Evolutionary conservation across 306 rosid genomes (phyloP).

Genomic region (Astragalus glycyphyllos): DNA sequence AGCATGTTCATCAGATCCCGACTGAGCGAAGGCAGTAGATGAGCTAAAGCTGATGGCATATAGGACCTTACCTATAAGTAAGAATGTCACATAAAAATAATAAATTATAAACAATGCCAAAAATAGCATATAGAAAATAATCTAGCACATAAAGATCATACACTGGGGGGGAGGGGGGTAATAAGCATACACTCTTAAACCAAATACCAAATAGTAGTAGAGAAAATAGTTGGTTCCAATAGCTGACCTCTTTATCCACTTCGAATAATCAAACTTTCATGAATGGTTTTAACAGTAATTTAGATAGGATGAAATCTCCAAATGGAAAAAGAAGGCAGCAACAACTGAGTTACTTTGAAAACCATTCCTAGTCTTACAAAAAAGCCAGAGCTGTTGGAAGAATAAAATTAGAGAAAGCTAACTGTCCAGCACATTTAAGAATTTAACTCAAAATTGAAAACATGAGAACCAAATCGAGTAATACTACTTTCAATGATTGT

Average conservation of each 20-base stretch:
- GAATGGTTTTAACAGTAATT: neutral
- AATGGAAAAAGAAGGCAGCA: neutral
- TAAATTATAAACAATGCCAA: neutral
- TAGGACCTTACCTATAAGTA: conserved; percentile 75
- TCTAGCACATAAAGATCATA: conserved; percentile 1
- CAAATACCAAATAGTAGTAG: neutral
- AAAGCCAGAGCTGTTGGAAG: neutral
- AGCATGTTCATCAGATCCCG: conserved; percentile 68
- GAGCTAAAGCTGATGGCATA: conserved; percentile 79
- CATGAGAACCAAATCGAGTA: neutral
- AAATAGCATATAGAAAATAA: neutral
- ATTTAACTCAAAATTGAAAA: too few species aligned
- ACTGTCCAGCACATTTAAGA: neutral
- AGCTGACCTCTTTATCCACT: neutral
- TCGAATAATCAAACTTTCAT: neutral
- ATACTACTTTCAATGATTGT: neutral
- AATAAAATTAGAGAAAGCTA: neutral
- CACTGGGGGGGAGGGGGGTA: neutral
- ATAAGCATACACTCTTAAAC: neutral
- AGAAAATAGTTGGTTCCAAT: neutral
- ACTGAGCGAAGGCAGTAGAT: conserved; percentile 65
- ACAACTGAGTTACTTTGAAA: neutral
- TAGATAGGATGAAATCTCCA: neutral
- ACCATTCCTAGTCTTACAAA: neutral
- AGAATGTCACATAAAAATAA: conserved; percentile 29